Conservation (phyloP, 768 basidiomycete genomes). For the Kwoniella botswanensis region DNA sequence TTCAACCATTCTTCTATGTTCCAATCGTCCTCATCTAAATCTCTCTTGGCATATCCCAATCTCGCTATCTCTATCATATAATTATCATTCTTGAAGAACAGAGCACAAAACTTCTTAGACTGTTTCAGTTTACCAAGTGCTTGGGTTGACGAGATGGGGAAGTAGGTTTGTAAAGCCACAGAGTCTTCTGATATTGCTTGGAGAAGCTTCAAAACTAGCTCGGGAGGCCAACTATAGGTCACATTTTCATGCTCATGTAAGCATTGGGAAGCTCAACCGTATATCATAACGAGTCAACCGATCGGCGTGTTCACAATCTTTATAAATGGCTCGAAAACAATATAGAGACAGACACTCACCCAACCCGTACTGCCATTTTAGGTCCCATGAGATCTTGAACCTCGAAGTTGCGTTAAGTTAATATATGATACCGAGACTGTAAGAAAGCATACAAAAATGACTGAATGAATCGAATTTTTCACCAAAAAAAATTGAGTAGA, state of each 20-base stretch:
- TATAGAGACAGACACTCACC: too few species aligned
- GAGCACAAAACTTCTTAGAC: conserved; percentile 5
- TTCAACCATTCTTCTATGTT: background rate
- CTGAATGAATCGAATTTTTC: too few species aligned
- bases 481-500: too few species aligned
- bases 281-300: too few species aligned
- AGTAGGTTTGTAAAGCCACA: background rate
- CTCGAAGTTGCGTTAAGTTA: too few species aligned
- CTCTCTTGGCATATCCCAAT: background rate
- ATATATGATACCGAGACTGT: too few species aligned
- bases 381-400: too few species aligned
- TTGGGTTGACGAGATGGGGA: conserved; percentile 1
- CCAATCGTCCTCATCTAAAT: background rate
- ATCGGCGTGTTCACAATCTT: too few species aligned
- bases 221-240: background rate
- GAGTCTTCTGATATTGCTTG: background rate
- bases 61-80: conserved; percentile 3
- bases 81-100: background rate
- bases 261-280: background rate
- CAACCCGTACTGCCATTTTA: too few species aligned
- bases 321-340: too few species aligned
- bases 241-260: background rate
- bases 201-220: background rate
- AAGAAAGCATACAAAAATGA: too few species aligned
- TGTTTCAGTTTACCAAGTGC: background rate